Base-by-base conservation (phyloP, 2,329 filamentous ascomycete species). In the Kalmusia sp. region DNA sequence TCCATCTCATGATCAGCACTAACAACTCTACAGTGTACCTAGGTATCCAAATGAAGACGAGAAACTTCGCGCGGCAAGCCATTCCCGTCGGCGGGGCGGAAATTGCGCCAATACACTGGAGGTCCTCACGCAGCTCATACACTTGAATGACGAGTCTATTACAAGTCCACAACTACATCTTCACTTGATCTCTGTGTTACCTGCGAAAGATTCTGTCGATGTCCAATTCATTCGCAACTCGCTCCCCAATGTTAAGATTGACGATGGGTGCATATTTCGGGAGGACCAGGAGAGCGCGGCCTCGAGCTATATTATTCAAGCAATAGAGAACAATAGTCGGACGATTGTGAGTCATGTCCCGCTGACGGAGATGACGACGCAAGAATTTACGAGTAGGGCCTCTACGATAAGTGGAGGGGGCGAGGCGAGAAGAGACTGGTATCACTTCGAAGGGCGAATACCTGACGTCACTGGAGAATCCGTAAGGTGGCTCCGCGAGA, bases 361-460 rank as follows among this genome's bases (percentile, higher is more conserved):
- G 52, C 78, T 92, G 30, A 81, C 82, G 1, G 88, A 91, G 59
- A 90, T 92, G 87, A 87, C 80, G 5, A 58, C 73, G 4, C 74
- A 75, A 6, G 89, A 91, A 71, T 90, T 92, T 54, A 65, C 70
- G 14, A 54, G 52, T 11, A 74, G 82, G 17, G 78, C 75, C 31
- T 30, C 15, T 43, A 6, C 39, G 3, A 40, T 40, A 6, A 25
- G 27, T 12, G 25, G 25, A 31, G n/a, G 19, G 9, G 14, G 30
- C 14, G 19, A 31, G 4, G 24, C 4, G 3, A 38, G 38, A 21
- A 28, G 25, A 30, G 61, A 56, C 6, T 91, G 86, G 87, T 89
- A 86, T 77, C 89, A 92, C 76, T 91, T 91, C 62, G 88, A 91
- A 84, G 89, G 89, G 54, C 84, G 88, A 49, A 84, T 85, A 50